These are phyloP conservation scores for Cyberlindnera mycetangii DNA, from an alignment of 805 yeast genomes.

Conservation along the genomic window DNA sequence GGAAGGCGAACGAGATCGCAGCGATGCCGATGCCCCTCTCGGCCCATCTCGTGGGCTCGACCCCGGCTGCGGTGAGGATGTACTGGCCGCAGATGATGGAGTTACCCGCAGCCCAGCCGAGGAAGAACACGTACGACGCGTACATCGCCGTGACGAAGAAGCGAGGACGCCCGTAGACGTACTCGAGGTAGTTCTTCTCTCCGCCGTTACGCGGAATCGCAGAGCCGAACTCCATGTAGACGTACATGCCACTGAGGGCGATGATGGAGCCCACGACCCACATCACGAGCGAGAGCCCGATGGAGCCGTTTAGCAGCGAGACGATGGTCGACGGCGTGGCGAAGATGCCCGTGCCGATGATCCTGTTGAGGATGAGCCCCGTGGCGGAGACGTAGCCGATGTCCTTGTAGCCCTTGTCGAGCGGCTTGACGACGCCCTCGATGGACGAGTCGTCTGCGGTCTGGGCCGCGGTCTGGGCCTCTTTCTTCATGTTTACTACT, in stretches of 20 bases:
- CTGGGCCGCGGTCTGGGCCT: background rate
- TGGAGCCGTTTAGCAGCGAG: constrained; percentile 53
- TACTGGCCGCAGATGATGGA: constrained; percentile 79
- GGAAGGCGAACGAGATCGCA: constrained; percentile 66
- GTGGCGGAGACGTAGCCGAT: constrained; percentile 57
- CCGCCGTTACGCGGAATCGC: constrained; percentile 83
- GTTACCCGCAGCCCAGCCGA: constrained; percentile 87
- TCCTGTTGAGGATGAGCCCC: constrained; percentile 63
- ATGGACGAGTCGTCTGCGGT: constrained; percentile 1
- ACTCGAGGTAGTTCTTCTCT: constrained; percentile 78
- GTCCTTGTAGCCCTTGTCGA: constrained; percentile 39
- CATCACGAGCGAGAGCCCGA: constrained; percentile 66
- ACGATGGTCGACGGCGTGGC: constrained; percentile 63
- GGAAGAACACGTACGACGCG: constrained; percentile 67
- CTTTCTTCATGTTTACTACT: background rate
- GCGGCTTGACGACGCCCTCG: constrained; percentile 9
- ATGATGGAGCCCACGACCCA: constrained; percentile 76
- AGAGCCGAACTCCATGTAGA: constrained; percentile 79
- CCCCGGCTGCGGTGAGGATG: constrained; percentile 69
- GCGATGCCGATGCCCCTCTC: constrained; percentile 76
- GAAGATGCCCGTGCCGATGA: constrained; percentile 76
- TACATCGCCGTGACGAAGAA: constrained; percentile 63
- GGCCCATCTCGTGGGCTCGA: constrained; percentile 68
- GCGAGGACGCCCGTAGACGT: constrained; percentile 62
- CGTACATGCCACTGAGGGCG: constrained; percentile 60